A percentile compares a stretch with the other conserved stretches of the same genome.
Evolutionary conservation across 768 basidiomycete genomes (phyloP).

Genomic region (Macrolepiota albuminosa): DNA sequence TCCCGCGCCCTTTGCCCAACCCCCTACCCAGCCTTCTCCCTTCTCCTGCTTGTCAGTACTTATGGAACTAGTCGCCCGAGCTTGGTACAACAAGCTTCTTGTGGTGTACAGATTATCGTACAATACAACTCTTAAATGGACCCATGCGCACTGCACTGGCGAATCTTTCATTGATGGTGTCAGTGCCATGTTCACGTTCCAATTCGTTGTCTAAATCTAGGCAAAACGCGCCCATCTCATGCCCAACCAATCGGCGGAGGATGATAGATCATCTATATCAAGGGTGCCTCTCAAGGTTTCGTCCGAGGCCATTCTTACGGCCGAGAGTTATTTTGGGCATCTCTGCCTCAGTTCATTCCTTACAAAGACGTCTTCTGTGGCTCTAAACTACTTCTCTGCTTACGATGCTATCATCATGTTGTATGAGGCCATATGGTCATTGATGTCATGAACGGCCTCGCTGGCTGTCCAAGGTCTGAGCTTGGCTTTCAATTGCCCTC

Average conservation of each 20-base stretch:
- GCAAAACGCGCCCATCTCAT: conserved; percentile 8
- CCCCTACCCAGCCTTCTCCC: conserved; percentile 20
- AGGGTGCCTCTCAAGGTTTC: not conserved
- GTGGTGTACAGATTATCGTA: not conserved
- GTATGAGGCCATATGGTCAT: conserved; percentile 6
- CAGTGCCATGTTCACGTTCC: conserved; percentile 6
- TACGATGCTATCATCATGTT: not conserved
- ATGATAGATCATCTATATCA: not conserved
- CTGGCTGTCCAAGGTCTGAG: not conserved
- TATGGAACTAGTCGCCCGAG: not conserved
- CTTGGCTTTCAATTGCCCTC: conserved; percentile 2
- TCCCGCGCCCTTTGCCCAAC: conserved; percentile 31
- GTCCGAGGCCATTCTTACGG: not conserved
- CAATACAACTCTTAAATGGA: too few relatives aligned
- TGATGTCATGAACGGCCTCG: conserved; percentile 5
- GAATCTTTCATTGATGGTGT: not conserved
- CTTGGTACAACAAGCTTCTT: not conserved
- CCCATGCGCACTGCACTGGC: not conserved
- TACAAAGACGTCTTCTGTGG: not conserved
- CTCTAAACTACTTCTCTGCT: not conserved
- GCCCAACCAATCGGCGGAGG: conserved; percentile 2
- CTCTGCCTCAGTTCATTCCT: not conserved
- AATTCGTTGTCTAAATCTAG: conserved; percentile 6
- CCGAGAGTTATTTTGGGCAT: conserved; percentile 3
- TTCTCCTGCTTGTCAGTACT: not conserved